Evolutionary conservation across 768 basidiomycete species (phyloP).

Genomic region (Xanthoconium stramineum): DNA sequence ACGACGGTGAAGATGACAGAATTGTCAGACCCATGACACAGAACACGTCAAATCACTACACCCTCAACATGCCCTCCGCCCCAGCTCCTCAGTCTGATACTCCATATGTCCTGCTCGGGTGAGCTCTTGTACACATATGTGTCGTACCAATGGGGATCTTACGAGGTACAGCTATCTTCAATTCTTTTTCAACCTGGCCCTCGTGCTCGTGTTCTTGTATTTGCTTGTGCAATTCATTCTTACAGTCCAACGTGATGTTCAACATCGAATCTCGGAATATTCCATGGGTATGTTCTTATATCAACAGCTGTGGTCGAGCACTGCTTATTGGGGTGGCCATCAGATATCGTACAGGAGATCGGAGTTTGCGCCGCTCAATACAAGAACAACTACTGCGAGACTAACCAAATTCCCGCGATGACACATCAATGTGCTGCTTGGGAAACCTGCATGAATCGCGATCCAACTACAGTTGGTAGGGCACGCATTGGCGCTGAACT

Average conservation of each 20-base stretch:
- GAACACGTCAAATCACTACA: slow-evolving; percentile 76
- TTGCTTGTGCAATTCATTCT: slow-evolving; percentile 82
- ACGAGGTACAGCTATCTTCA: slow-evolving; percentile 70
- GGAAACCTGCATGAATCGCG: slow-evolving; percentile 94
- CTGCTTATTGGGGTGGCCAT: slow-evolving; percentile 16
- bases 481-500: slow-evolving; percentile 91
- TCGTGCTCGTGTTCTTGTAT: slow-evolving; percentile 82
- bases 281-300: slow-evolving; percentile 62
- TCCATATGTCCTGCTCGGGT: slow-evolving; percentile 88
- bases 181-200: slow-evolving; percentile 88
- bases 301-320: slow-evolving; percentile 13
- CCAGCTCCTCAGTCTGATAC: slow-evolving; percentile 54
- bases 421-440: slow-evolving; percentile 80
- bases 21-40: slow-evolving; percentile 40
- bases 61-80: slow-evolving; percentile 72
- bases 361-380: slow-evolving; percentile 78
- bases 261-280: slow-evolving; percentile 81
- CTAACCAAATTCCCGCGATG: slow-evolving; percentile 82
- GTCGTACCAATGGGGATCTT: slow-evolving; percentile 13
- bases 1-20: slow-evolving; percentile 48
- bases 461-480: slow-evolving; percentile 85
- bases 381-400: slow-evolving; percentile 78
- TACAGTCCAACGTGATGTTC: slow-evolving; percentile 88
- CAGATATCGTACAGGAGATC: slow-evolving; percentile 93
- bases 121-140: slow-evolving; percentile 24